Percentiles rank a stretch among this genome's conserved stretches.
Conservation (phyloP, 352 stramenopile species). For the Phytopythium aichiense region DNA sequence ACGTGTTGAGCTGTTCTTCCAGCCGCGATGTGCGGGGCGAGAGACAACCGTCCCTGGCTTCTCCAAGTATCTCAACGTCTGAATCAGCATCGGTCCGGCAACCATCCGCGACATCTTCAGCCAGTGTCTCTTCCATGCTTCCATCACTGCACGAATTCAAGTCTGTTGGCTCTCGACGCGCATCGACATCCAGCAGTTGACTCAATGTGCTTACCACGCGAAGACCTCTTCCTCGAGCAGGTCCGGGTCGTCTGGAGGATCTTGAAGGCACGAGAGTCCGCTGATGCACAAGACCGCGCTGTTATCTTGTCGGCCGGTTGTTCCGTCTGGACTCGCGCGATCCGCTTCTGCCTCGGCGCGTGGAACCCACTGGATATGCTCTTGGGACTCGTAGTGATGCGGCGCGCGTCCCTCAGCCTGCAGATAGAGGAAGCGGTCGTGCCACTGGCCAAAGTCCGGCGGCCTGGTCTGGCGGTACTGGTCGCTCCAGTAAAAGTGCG, state of each 20-base stretch:
- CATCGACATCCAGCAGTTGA: too few species aligned
- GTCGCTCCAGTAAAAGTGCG: slow-evolving; percentile 50
- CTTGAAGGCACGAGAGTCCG: slow-evolving; percentile 14
- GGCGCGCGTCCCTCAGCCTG: slow-evolving; percentile 23
- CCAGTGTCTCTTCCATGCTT: slow-evolving; percentile 38
- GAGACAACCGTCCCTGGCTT: neutral
- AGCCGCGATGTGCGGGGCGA: slow-evolving; percentile 19
- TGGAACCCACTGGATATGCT: slow-evolving; percentile 32
- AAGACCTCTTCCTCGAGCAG: slow-evolving; percentile 15
- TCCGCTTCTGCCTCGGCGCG: neutral
- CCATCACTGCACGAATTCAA: slow-evolving; percentile 23
- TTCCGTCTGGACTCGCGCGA: too few species aligned
- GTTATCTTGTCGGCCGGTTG: neutral
- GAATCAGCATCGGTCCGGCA: slow-evolving; percentile 4
- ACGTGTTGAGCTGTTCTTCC: slow-evolving; percentile 32
- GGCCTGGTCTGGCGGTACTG: slow-evolving; percentile 34
- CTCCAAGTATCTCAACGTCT: neutral
- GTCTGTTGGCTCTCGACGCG: too few species aligned
- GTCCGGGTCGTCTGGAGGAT: slow-evolving; percentile 5
- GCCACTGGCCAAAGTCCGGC: slow-evolving; percentile 42
- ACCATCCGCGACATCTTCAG: slow-evolving; percentile 11
- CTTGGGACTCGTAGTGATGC: slow-evolving; percentile 21
- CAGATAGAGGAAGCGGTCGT: slow-evolving; percentile 42
- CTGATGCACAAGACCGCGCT: slow-evolving; percentile 7
- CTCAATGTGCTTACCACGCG: slow-evolving; percentile 2